Conservation (phyloP, 1,139 yeast species). For the Scheffersomyces titani region DNA sequence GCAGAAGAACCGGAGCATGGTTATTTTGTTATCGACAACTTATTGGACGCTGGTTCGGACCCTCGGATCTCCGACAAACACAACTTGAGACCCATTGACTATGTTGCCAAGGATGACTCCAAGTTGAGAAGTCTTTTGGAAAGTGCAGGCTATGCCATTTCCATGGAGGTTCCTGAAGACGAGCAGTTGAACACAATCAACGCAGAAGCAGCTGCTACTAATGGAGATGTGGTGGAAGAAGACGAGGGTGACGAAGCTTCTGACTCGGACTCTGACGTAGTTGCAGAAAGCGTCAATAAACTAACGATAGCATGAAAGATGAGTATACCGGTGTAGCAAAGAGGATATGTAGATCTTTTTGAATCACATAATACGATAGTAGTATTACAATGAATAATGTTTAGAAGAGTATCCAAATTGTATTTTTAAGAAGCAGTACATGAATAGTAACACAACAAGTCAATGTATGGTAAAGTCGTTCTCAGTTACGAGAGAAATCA, state of each 20-base stretch:
- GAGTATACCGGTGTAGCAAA: neutral
- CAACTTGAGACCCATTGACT: slow-evolving; percentile 73
- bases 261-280: slow-evolving; percentile 29
- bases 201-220: slow-evolving; percentile 12
- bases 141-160: slow-evolving; percentile 76
- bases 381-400: neutral
- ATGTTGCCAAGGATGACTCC: slow-evolving; percentile 55
- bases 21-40: slow-evolving; percentile 70
- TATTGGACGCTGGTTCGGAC: slow-evolving; percentile 92
- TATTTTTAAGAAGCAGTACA: neutral
- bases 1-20: slow-evolving; percentile 86
- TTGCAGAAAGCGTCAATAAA: neutral
- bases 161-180: slow-evolving; percentile 37
- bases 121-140: slow-evolving; percentile 64
- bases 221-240: slow-evolving; percentile 13
- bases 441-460: neutral
- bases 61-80: slow-evolving; percentile 49
- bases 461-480: neutral
- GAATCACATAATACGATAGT: neutral
- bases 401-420: neutral
- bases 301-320: neutral
- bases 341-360: neutral
- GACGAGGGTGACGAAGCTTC: slow-evolving; percentile 28
- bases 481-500: slow-evolving; percentile 3
- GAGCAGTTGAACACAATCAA: slow-evolving; percentile 25